These are phyloP conservation scores for Sclerotinia trifoliorum DNA, from an alignment of 2,329 filamentous ascomycete species.

Conservation along the genomic window DNA sequence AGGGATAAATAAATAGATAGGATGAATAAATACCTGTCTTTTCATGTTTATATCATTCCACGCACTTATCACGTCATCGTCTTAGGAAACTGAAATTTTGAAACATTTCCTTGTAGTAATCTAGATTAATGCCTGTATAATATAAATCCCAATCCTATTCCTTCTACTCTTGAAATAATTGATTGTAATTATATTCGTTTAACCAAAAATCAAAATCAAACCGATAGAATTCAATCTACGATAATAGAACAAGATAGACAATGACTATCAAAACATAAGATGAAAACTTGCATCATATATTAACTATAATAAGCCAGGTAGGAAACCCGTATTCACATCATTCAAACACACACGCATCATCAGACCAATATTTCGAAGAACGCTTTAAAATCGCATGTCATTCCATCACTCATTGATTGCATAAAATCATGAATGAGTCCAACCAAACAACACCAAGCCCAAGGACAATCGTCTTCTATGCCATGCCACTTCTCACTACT, in stretches of 20 bases:
- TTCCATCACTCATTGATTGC: slow-evolving; percentile 7
- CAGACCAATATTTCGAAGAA: background rate
- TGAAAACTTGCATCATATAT: background rate
- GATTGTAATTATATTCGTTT: too few species aligned
- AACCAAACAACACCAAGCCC: background rate
- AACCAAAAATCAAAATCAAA: too few species aligned
- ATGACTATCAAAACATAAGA: background rate
- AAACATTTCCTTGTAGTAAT: too few species aligned
- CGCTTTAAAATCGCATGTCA: slow-evolving; percentile 6
- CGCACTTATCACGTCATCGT: too few species aligned
- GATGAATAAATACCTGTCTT: too few species aligned
- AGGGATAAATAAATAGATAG: too few species aligned
- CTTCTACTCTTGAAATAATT: too few species aligned
- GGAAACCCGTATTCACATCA: background rate
- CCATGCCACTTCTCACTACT: slow-evolving; percentile 2
- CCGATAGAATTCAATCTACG: background rate
- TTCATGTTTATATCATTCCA: too few species aligned
- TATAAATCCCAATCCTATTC: too few species aligned
- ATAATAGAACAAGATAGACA: background rate
- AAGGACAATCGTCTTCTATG: background rate
- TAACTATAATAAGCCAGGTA: background rate
- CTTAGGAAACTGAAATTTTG: too few species aligned
- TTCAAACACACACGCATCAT: background rate
- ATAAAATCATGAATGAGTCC: slow-evolving; percentile 6
- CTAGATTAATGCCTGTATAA: too few species aligned